These are phyloP conservation scores for Suillus variegatus DNA, from an alignment of 768 basidiomycete species.

Conservation along the genomic window DNA sequence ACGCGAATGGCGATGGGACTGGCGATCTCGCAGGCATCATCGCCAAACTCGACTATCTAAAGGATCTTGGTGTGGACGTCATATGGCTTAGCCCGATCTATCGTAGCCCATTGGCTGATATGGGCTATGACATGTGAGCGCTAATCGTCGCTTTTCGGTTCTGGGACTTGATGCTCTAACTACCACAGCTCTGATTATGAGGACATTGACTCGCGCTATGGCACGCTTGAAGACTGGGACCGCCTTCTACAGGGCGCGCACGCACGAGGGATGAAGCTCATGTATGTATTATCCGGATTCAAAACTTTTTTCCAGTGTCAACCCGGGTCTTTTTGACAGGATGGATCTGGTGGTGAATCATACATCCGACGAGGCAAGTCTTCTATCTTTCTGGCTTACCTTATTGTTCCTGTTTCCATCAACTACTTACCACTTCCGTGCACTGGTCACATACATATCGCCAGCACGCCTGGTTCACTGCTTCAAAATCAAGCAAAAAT, in stretches of 20 bases:
- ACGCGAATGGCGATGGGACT: too few relatives aligned
- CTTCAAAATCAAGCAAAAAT: too few relatives aligned
- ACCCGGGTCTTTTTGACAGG: conserved; percentile 34
- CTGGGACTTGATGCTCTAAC: background rate
- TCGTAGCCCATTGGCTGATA: conserved; percentile 64
- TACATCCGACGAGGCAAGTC: conserved; percentile 59
- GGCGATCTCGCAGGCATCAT: too few relatives aligned
- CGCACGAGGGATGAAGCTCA: conserved; percentile 66
- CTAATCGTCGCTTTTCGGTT: background rate
- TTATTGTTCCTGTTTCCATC: conserved; percentile 9
- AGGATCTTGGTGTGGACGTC: conserved; percentile 64
- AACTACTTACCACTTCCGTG: background rate
- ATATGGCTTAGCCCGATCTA: conserved; percentile 77
- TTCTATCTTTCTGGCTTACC: background rate
- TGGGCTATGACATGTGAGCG: conserved; percentile 72
- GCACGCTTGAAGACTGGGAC: conserved; percentile 63
- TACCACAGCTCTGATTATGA: conserved; percentile 60
- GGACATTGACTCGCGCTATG: conserved; percentile 63
- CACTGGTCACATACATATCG: conserved; percentile 6
- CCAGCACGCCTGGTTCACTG: too few relatives aligned
- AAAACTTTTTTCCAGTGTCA: conserved; percentile 11
- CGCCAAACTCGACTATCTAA: conserved; percentile 64
- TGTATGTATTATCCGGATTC: conserved; percentile 41
- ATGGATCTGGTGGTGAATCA: conserved; percentile 80
- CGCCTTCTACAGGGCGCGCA: conserved; percentile 55